Conservation (phyloP, 2,329 filamentous ascomycete genomes). For the Tolypocladium ovalisporum region DNA sequence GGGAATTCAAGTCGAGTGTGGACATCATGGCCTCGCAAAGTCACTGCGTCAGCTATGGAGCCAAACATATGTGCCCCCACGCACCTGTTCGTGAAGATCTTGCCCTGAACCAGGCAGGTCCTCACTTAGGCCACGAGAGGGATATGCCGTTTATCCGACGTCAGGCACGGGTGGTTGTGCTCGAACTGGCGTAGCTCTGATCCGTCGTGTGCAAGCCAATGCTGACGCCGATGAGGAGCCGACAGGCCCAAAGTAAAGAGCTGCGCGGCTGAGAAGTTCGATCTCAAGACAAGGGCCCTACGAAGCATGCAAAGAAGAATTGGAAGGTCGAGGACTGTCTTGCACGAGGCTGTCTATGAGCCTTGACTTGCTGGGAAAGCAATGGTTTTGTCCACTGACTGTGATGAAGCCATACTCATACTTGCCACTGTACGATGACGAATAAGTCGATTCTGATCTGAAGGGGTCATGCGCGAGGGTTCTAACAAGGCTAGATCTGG, state of each 20-base stretch:
- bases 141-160: neutral
- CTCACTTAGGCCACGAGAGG: neutral
- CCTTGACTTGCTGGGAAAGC: neutral
- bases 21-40: too few species aligned
- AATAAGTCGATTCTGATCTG: too few species aligned
- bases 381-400: too few species aligned
- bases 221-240: neutral
- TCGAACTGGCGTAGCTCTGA: neutral
- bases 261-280: neutral
- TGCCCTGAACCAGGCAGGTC: neutral
- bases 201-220: neutral
- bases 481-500: too few species aligned
- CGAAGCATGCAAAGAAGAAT: neutral
- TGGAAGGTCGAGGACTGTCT: neutral
- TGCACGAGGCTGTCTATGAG: neutral
- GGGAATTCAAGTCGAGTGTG: too few species aligned
- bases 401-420: too few species aligned
- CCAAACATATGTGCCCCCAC: neutral
- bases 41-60: neutral
- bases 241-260: neutral
- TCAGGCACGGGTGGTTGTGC: neutral
- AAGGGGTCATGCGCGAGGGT: too few species aligned
- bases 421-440: too few species aligned
- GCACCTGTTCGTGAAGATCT: neutral
- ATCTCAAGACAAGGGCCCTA: neutral